Evolutionary conservation across 495 filamentous ascomycete genomes (phyloP).

Genomic region (Margaritispora aquatica): DNA sequence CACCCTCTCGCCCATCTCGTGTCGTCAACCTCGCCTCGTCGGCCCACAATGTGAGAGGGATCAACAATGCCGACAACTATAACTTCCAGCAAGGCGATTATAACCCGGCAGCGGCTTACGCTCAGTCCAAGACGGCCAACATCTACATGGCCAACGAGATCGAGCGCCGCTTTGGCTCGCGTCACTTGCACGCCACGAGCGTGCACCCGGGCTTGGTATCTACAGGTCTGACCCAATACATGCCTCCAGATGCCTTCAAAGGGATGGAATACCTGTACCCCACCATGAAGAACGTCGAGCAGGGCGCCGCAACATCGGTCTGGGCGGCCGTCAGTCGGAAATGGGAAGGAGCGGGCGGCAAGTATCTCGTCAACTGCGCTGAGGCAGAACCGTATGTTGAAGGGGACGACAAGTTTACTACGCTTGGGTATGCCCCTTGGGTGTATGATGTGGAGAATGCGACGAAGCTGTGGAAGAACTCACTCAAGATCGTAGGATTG

Average conservation of each 20-base stretch:
- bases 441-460: conserved; percentile 31
- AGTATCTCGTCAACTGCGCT: conserved; percentile 32
- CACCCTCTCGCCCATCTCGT: conserved; percentile 24
- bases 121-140: conserved; percentile 45
- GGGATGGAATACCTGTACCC: conserved; percentile 14
- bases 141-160: conserved; percentile 40
- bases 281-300: conserved; percentile 29
- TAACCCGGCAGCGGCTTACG: conserved; percentile 34
- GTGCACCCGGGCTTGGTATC: conserved; percentile 35
- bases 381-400: conserved; percentile 11
- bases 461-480: conserved; percentile 31
- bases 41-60: conserved; percentile 31
- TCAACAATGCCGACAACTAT: conserved; percentile 35
- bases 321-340: conserved; percentile 34
- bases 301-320: conserved; percentile 38
- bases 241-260: conserved; percentile 12
- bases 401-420: conserved; percentile 5
- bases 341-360: conserved; percentile 32
- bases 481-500: conserved; percentile 28
- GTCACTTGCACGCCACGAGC: conserved; percentile 28
- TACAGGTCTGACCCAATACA: conserved; percentile 13
- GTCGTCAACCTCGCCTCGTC: conserved; percentile 32
- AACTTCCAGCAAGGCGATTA: conserved; percentile 35
- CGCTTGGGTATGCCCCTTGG: conserved; percentile 23
- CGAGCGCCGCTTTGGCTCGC: conserved; percentile 29